Conservation (phyloP, 1,139 yeast genomes). For the Wickerhamomyces sp. region DNA sequence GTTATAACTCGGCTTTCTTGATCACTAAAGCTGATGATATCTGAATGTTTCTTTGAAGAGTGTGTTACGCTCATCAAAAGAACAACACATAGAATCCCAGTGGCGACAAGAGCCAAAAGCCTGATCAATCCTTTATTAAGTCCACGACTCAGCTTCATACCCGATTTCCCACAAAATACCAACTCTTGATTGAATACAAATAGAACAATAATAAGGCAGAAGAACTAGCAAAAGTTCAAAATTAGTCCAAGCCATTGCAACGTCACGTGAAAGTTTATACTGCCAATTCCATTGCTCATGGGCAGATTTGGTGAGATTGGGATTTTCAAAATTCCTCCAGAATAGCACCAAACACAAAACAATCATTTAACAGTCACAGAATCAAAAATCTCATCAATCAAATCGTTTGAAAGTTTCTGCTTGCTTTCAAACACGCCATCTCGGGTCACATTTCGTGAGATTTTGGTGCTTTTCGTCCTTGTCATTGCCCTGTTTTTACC, state of each 20-base stretch:
- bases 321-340: not conserved
- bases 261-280: not conserved
- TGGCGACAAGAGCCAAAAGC: not conserved
- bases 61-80: not conserved
- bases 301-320: not conserved
- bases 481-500: too few species aligned
- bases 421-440: not conserved
- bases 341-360: not conserved
- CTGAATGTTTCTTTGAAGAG: not conserved
- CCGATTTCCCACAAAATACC: too few species aligned
- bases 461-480: too few species aligned
- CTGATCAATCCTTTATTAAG: conserved; percentile 3
- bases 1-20: conserved; percentile 8
- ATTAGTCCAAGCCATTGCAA: too few species aligned
- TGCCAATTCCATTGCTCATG: not conserved
- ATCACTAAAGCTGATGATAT: conserved; percentile 1
- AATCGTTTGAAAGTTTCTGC: too few species aligned
- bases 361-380: too few species aligned
- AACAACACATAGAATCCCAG: not conserved
- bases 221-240: too few species aligned
- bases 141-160: not conserved
- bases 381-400: too few species aligned
- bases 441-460: not conserved
- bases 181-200: too few species aligned
- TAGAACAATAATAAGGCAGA: too few species aligned